Evolutionary conservation across 495 filamentous ascomycete genomes (phyloP), one percentile per base, ranked within the genome.

Genomic region (Aspergillus coremiiformis): DNA sequence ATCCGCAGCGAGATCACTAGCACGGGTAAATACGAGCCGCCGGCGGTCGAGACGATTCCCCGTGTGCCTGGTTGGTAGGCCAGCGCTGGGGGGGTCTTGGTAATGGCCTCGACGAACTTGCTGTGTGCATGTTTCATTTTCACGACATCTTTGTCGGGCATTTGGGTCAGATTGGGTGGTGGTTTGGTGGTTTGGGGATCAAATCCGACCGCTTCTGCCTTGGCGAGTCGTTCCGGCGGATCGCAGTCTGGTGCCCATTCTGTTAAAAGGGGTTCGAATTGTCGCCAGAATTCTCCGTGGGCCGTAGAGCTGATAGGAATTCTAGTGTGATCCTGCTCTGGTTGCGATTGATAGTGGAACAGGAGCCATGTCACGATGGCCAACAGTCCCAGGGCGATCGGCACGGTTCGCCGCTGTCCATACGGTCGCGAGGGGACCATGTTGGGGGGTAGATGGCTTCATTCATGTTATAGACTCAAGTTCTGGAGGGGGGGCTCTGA

Each of bases 1-100:
- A 80, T 77, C 14, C 72, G 66, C 10, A 81, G 54, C 1, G 74
- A 71, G 0, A 76, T 68, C 10, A 81, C 56, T 23, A 72, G 52
- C 1, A 66, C 58, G 4, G 70, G 69, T 3, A 74, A 49, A 53
- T 68, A 70, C 12, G 52, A 27, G 19, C 66, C 67, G 10, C 67
- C 63, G 15, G 69, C 69, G 21, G 65, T 65, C 1, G 62, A 65
- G 4, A 79, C 77, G 9, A 79, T 64, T 9, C 77, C 77, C 21
- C 55, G 63, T 5, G 76, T 71, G 7, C 57, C 54, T 1, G 54
- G 55, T 14, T 57, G 42, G 48, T 69, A 76, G 9, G 64, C 60
- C 5, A 75, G 53, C 5, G 55, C 49, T 0, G 63, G 68, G 0
- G 68, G 55, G 4, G 66, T 56, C 5, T 17, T 19, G 4, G 59